phyloP scores from a whole-genome alignment of 23 red algal species.

The Gracilaria caudata region DNA sequence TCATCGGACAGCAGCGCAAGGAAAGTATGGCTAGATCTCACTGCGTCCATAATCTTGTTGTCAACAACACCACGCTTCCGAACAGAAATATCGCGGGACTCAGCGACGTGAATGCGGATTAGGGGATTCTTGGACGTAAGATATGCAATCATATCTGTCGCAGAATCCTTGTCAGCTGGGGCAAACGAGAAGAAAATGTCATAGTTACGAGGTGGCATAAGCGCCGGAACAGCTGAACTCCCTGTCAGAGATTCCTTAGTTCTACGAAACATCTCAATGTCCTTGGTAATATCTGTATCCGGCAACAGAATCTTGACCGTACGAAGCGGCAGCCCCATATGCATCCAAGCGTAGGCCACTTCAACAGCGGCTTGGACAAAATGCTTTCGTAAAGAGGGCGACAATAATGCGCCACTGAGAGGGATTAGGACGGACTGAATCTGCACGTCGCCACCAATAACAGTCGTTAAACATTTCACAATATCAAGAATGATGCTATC shows the following conservation, averaged over 20 bases:
- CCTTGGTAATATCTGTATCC: constrained; percentile 85
- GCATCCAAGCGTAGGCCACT: constrained; percentile 89
- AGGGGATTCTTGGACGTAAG: constrained; percentile 74
- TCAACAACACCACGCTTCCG: constrained; percentile 83
- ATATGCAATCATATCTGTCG: constrained; percentile 75
- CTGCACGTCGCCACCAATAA: constrained; percentile 85
- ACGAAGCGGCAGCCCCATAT: constrained; percentile 82
- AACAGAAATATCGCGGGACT: constrained; percentile 71
- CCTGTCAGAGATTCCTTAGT: constrained; percentile 35
- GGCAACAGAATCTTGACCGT: constrained; percentile 90
- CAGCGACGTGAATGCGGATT: constrained; percentile 75
- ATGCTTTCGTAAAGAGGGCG: constrained; percentile 75
- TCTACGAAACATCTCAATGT: constrained; percentile 79
- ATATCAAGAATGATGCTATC: constrained; percentile 86
- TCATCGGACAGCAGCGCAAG: constrained; percentile 81
- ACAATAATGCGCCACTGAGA: constrained; percentile 78
- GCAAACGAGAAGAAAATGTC: constrained; percentile 87
- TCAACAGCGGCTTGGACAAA: constrained; percentile 90
- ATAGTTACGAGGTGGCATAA: constrained; percentile 39
- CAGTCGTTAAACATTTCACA: constrained; percentile 86
- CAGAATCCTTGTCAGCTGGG: constrained; percentile 73
- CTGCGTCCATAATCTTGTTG: constrained; percentile 80
- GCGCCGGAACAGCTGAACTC: constrained; percentile 10
- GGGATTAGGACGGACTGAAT: constrained; percentile 81
- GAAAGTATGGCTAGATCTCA: constrained; percentile 76